Percentiles rank a stretch among this genome's conserved stretches.
Conservation (phyloP, 305 asterid species). For the Solanum aculeatissimum region DNA sequence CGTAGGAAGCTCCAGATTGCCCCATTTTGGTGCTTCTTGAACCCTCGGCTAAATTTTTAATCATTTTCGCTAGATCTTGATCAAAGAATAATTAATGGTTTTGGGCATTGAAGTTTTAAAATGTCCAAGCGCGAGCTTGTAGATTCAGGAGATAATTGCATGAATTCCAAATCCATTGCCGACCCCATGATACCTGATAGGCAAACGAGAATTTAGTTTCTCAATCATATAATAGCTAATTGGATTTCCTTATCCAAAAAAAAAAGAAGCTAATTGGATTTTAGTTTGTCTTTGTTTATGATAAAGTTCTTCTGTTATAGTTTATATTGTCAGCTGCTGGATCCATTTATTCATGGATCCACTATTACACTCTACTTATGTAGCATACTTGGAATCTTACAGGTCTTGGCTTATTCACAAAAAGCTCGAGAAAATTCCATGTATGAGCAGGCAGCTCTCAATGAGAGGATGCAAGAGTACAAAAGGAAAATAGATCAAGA, state of each 20-base stretch:
- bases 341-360: not conserved
- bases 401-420: conserved; percentile 76
- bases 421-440: conserved; percentile 59
- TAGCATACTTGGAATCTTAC: conserved; percentile 1
- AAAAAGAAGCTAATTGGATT: not conserved
- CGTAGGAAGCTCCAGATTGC: conserved; percentile 19
- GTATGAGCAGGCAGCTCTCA: conserved; percentile 65
- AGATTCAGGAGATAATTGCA: not conserved
- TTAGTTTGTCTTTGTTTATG: not conserved
- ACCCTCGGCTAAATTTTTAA: conserved; percentile 16
- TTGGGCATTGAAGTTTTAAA: not conserved
- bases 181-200: not conserved
- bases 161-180: not conserved
- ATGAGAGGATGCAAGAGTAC: conserved; percentile 76
- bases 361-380: not conserved
- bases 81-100: not conserved
- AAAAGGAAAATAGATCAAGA: conserved; percentile 56
- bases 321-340: not conserved
- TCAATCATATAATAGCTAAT: not conserved
- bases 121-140: not conserved
- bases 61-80: not conserved
- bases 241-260: not conserved
- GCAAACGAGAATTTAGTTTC: not conserved
- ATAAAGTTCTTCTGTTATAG: not conserved
- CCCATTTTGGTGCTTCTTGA: conserved; percentile 16